A percentile compares a stretch with the other conserved stretches of the same genome.
These are phyloP conservation scores for Cyanophora paradoxa DNA, from an alignment of 78 protist species.

Conservation along the genomic window DNA sequence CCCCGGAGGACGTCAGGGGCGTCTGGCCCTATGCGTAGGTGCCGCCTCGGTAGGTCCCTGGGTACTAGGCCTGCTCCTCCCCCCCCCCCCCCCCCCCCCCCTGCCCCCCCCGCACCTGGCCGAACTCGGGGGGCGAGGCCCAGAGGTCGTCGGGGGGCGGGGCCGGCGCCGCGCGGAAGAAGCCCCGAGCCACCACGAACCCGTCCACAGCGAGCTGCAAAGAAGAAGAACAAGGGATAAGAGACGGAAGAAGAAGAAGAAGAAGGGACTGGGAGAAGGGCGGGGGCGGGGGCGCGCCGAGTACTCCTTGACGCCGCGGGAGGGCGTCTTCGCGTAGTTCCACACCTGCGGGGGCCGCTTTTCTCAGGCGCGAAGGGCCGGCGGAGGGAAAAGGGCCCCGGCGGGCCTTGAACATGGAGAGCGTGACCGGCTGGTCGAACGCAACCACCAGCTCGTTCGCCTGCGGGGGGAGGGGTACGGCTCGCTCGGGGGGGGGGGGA, in stretches of 20 bases:
- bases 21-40: too few relatives aligned
- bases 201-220: slow-evolving; percentile 15
- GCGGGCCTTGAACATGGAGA: slow-evolving; percentile 42
- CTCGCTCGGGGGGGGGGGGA: neutral
- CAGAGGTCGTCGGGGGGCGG: slow-evolving; percentile 1
- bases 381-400: neutral
- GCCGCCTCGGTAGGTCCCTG: too few relatives aligned
- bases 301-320: slow-evolving; percentile 16
- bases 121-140: too few relatives aligned
- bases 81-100: too few relatives aligned
- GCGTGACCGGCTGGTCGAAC: slow-evolving; percentile 20
- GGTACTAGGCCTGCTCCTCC: too few relatives aligned
- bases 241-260: too few relatives aligned
- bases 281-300: too few relatives aligned
- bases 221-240: too few relatives aligned
- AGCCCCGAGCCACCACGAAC: neutral
- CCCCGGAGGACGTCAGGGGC: too few relatives aligned
- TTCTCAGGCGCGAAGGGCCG: neutral
- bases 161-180: neutral
- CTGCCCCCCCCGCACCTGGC: too few relatives aligned
- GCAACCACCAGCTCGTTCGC: slow-evolving; percentile 12
- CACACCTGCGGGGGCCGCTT: neutral
- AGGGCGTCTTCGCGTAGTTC: slow-evolving; percentile 12
- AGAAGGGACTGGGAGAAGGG: too few relatives aligned
- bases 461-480: neutral